These are phyloP conservation scores for Byssoonygena ceratinophila DNA, from an alignment of 2,329 filamentous ascomycete species.

Conservation along the genomic window DNA sequence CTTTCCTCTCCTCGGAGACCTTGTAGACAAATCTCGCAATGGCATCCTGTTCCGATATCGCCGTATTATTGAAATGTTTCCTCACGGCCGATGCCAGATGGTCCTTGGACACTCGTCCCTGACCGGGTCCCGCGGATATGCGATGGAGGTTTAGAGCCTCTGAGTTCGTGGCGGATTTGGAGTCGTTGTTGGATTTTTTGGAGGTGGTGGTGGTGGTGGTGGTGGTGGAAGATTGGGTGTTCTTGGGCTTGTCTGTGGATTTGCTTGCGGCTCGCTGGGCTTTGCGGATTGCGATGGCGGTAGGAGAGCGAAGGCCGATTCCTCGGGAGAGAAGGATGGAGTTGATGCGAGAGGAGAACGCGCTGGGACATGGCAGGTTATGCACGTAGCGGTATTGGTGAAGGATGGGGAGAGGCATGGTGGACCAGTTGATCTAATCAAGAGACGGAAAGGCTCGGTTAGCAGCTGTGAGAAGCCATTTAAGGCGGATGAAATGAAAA, in stretches of 20 bases:
- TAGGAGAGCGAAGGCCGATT: slow-evolving; percentile 37
- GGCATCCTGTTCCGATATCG: slow-evolving; percentile 38
- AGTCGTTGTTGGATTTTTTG: not conserved
- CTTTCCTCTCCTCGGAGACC: slow-evolving; percentile 37
- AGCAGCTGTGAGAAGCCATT: not conserved
- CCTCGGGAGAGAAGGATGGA: slow-evolving; percentile 38
- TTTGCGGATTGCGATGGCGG: slow-evolving; percentile 32
- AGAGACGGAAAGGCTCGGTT: slow-evolving; percentile 13
- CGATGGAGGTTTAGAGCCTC: not conserved
- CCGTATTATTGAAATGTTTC: slow-evolving; percentile 40
- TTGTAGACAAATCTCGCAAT: slow-evolving; percentile 41
- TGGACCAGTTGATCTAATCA: slow-evolving; percentile 35
- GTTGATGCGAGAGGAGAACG: slow-evolving; percentile 38
- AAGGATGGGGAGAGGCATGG: slow-evolving; percentile 36
- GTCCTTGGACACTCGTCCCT: slow-evolving; percentile 34
- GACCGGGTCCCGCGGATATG: slow-evolving; percentile 12
- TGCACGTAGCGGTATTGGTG: slow-evolving; percentile 41
- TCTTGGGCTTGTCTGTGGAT: not conserved
- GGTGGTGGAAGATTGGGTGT: not conserved
- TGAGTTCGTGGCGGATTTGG: not conserved
- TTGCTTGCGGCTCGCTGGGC: slow-evolving; percentile 20
- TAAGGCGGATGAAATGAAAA: not conserved
- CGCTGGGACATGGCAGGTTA: slow-evolving; percentile 36
- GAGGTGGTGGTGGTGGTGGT: too few species aligned
- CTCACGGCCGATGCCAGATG: slow-evolving; percentile 36